Evolutionary conservation across 306 rosid species (phyloP).

Genomic region (Macrotyloma uniflorum): DNA sequence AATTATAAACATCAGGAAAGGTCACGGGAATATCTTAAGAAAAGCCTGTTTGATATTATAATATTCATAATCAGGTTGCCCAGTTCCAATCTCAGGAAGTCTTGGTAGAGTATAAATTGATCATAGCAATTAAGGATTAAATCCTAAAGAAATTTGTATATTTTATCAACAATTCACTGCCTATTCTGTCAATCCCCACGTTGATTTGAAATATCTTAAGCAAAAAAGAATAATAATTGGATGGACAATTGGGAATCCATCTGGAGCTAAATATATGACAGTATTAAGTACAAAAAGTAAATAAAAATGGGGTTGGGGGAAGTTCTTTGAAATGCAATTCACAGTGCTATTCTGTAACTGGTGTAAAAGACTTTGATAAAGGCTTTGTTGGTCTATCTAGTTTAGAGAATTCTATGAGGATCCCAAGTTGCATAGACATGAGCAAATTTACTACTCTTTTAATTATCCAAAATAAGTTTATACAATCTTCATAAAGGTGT

Average conservation of each 20-base stretch:
- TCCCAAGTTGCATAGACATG: not conserved
- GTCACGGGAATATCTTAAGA: not conserved
- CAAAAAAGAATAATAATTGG: not conserved
- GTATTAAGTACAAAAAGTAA: not conserved
- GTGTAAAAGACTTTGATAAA: not conserved
- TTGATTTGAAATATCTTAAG: not conserved
- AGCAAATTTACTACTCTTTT: not conserved
- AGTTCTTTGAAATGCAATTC: slow-evolving; percentile 2
- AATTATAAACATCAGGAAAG: not conserved
- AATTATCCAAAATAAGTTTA: slow-evolving; percentile 5
- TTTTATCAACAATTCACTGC: not conserved
- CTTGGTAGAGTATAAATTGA: not conserved
- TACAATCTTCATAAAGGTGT: not conserved
- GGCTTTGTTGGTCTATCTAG: not conserved
- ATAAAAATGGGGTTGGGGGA: not conserved
- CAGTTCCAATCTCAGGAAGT: not conserved
- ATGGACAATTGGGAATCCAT: not conserved
- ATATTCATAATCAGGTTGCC: slow-evolving; percentile 9
- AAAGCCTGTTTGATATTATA: not conserved
- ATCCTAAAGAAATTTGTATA: slow-evolving; percentile 3
- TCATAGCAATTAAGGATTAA: not conserved
- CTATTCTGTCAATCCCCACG: slow-evolving; percentile 3
- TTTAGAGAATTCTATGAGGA: slow-evolving; percentile 8
- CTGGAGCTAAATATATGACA: not conserved
- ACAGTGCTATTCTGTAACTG: not conserved